phyloP scores from a whole-genome alignment of 2,329 filamentous ascomycete genomes.

The Dactylonectria estremocensis region DNA sequence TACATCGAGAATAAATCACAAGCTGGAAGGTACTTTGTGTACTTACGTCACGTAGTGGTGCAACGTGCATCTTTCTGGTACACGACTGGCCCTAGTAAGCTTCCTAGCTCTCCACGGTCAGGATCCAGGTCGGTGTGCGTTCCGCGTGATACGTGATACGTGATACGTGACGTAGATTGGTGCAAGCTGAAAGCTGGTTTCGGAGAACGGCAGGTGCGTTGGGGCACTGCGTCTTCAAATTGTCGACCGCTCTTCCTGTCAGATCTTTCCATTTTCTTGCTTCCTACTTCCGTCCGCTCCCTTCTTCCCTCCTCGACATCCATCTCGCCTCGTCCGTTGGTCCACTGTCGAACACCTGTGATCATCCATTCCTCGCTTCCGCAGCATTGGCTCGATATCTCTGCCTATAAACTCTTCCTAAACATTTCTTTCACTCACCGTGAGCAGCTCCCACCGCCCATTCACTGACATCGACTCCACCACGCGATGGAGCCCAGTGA shows the following conservation, averaged over 20 bases:
- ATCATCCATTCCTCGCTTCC: not conserved
- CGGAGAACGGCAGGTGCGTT: conserved; percentile 33
- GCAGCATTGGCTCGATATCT: not conserved
- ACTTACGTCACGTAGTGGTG: not conserved
- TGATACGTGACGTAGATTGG: conserved; percentile 27
- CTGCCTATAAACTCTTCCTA: not conserved
- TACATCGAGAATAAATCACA: conserved; percentile 7
- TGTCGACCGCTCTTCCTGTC: conserved; percentile 35
- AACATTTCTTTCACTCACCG: not conserved
- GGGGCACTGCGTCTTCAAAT: conserved; percentile 39
- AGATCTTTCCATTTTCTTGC: conserved; percentile 11
- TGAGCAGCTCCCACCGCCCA: not conserved
- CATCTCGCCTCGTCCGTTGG: conserved; percentile 17
- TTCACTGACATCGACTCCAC: not conserved
- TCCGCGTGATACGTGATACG: conserved; percentile 19
- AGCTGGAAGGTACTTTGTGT: too few species aligned
- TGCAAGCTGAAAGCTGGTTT: conserved; percentile 20
- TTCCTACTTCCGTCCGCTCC: conserved; percentile 10
- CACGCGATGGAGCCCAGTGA: conserved; percentile 45
- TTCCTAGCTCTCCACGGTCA: conserved; percentile 20
- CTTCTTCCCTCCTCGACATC: conserved; percentile 5
- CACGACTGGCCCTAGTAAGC: conserved; percentile 17
- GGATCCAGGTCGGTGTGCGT: conserved; percentile 27
- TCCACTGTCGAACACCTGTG: not conserved
- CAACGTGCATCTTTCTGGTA: conserved; percentile 20